Conservation (phyloP, 352 stramenopile genomes). For the Elongisporangium undulatum region DNA sequence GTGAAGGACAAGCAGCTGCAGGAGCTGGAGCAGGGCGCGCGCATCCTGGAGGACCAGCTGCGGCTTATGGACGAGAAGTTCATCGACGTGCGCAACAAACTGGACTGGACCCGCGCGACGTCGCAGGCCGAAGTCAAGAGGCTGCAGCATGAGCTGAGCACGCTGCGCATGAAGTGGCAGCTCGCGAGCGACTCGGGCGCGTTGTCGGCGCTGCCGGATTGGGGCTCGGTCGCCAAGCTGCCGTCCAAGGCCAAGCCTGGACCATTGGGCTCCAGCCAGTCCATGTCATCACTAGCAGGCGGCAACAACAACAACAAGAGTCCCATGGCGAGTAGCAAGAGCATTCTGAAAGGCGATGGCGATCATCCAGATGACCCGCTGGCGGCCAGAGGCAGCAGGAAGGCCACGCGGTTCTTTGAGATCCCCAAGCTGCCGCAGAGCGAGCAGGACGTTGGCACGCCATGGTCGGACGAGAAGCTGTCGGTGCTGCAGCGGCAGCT, state of each 20-base stretch:
- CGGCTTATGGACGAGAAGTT: constrained; percentile 97
- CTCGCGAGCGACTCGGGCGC: constrained; percentile 54
- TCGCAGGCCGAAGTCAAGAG: constrained; percentile 82
- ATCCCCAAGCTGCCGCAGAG: constrained; percentile 76
- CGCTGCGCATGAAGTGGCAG: constrained; percentile 74
- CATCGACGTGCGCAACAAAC: constrained; percentile 94
- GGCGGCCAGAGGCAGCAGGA: constrained; percentile 16
- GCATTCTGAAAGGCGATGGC: constrained; percentile 10
- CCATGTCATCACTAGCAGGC: constrained; percentile 34
- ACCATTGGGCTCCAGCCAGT: constrained; percentile 42
- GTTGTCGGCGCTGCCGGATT: constrained; percentile 41
- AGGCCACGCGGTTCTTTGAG: constrained; percentile 33
- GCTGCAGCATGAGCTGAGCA: constrained; percentile 51
- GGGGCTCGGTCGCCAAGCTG: constrained; percentile 22
- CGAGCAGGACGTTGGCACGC: constrained; percentile 49
- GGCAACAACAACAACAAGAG: constrained; percentile 24
- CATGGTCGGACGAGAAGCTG: constrained; percentile 75
- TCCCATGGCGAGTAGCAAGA: constrained; percentile 8
- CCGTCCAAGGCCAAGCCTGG: constrained; percentile 10
- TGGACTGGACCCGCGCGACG: constrained; percentile 91
- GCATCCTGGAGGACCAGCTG: constrained; percentile 95
- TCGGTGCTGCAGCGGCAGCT: constrained; percentile 37
- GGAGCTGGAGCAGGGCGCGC: constrained; percentile 90
- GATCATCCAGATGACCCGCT: constrained; percentile 18
- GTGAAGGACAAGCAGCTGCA: constrained; percentile 84